Evolutionary conservation across 176 grass and related monocot genomes (phyloP).

Genomic region (Oryza officinalis): DNA sequence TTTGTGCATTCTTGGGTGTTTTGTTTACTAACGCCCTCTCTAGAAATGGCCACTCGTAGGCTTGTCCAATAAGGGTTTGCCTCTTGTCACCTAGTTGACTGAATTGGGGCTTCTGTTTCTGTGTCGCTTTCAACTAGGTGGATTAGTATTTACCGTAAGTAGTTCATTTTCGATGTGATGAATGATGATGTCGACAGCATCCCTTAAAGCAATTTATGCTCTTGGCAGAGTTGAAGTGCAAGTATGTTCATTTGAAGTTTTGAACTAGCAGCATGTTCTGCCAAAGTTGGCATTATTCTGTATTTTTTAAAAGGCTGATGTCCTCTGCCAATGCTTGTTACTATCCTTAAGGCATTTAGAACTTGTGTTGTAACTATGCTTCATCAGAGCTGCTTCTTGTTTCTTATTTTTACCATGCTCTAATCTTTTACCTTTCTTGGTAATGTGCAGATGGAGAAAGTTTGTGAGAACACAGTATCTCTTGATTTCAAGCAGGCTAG

Average conservation of each 20-base stretch:
- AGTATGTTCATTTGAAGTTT: conserved; percentile 11
- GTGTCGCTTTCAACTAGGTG: conserved; percentile 41
- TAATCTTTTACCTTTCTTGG: conserved; percentile 1
- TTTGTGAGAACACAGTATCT: conserved; percentile 65
- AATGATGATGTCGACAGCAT: conserved; percentile 5
- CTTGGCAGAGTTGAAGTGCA: background rate
- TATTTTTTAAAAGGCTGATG: background rate
- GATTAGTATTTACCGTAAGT: conserved; percentile 12
- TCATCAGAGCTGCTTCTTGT: background rate
- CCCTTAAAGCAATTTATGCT: conserved; percentile 15
- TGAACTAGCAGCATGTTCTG: background rate
- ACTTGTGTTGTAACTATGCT: background rate
- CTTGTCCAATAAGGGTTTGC: conserved; percentile 20
- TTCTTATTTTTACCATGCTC: background rate
- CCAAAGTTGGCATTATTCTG: background rate
- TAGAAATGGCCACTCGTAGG: conserved; percentile 42
- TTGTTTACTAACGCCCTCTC: conserved; percentile 34
- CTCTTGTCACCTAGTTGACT: conserved; percentile 6
- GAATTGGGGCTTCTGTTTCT: conserved; percentile 26
- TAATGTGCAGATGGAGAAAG: conserved; percentile 73
- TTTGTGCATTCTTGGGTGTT: background rate
- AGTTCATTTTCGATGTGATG: conserved; percentile 17
- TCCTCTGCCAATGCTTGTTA: background rate
- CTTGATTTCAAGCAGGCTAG: conserved; percentile 58
- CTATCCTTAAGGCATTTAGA: background rate